phyloP scores from a whole-genome alignment of 2,329 filamentous ascomycete species.

The Ophiocordyceps camponoti-floridani region DNA sequence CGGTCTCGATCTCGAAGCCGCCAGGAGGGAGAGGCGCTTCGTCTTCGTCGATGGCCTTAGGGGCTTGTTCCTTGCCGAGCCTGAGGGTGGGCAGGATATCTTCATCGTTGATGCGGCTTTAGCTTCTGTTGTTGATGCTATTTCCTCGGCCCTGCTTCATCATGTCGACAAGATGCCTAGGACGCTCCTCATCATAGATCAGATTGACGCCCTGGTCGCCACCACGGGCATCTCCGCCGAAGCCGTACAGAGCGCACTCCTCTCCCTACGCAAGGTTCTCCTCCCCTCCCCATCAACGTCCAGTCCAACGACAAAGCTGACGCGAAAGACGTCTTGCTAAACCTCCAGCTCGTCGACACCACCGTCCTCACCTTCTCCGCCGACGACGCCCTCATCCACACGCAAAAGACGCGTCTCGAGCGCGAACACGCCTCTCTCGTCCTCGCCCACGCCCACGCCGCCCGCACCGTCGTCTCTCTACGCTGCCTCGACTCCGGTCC shows the following conservation, averaged over 20 bases:
- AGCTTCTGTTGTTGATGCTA: slow-evolving; percentile 17
- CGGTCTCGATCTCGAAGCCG: slow-evolving; percentile 52
- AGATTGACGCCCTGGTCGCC: slow-evolving; percentile 46
- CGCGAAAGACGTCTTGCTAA: neutral
- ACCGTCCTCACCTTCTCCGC: slow-evolving; percentile 53
- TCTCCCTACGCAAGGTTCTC: slow-evolving; percentile 44
- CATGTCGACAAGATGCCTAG: slow-evolving; percentile 9
- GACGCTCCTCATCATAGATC: slow-evolving; percentile 48
- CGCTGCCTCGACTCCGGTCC: slow-evolving; percentile 69
- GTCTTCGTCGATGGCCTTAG: slow-evolving; percentile 60
- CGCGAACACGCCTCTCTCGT: slow-evolving; percentile 53
- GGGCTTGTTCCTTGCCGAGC: slow-evolving; percentile 27
- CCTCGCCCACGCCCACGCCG: slow-evolving; percentile 56
- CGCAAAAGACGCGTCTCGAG: slow-evolving; percentile 47
- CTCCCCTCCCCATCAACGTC: neutral
- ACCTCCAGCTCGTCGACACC: slow-evolving; percentile 38
- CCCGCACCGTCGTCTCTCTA: slow-evolving; percentile 52
- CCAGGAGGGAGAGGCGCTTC: slow-evolving; percentile 41
- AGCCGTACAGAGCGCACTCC: slow-evolving; percentile 34
- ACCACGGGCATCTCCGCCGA: slow-evolving; percentile 24
- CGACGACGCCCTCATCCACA: slow-evolving; percentile 51
- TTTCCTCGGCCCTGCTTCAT: slow-evolving; percentile 21
- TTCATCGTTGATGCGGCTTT: slow-evolving; percentile 14
- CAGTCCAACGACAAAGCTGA: too few relatives aligned
- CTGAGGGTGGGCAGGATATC: neutral